Conservation (phyloP, 2,329 filamentous ascomycete species). For the Ceratocystis harringtonii region DNA sequence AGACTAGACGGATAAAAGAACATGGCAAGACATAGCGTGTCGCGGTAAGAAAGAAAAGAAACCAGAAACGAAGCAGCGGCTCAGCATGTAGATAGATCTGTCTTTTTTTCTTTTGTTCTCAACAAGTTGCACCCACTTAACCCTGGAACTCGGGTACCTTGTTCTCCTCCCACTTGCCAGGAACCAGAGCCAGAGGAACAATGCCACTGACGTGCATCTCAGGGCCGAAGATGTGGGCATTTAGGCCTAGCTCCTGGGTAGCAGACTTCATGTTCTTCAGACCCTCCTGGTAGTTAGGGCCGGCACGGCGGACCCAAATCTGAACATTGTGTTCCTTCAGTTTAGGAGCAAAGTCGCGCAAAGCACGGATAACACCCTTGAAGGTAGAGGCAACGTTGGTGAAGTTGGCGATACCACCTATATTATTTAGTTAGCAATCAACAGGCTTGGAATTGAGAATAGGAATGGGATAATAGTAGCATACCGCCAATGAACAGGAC, state of each 20-base stretch:
- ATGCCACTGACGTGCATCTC: slow-evolving; percentile 98
- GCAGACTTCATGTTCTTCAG: slow-evolving; percentile 99
- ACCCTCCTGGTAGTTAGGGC: slow-evolving; percentile 99
- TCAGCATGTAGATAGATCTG: slow-evolving; percentile 2
- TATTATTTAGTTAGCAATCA: not conserved
- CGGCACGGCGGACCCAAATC: slow-evolving; percentile 80
- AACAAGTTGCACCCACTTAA: slow-evolving; percentile 25
- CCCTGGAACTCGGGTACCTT: slow-evolving; percentile 45
- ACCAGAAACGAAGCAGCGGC: slow-evolving; percentile 1
- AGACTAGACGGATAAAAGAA: not conserved
- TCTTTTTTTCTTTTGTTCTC: slow-evolving; percentile 15
- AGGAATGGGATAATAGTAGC: not conserved
- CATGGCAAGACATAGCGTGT: not conserved
- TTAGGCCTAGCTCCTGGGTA: slow-evolving; percentile 77
- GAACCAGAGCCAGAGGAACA: slow-evolving; percentile 73
- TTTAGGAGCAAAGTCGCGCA: slow-evolving; percentile 73
- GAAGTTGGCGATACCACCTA: slow-evolving; percentile 93
- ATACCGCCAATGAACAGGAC: slow-evolving; percentile 91
- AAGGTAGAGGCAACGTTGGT: slow-evolving; percentile 99
- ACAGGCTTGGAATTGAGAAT: not conserved
- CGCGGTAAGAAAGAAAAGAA: not conserved
- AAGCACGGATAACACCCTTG: slow-evolving; percentile 96
- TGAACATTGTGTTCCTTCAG: slow-evolving; percentile 93
- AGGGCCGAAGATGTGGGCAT: slow-evolving; percentile 48
- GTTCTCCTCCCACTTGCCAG: slow-evolving; percentile 48